Conservation (phyloP, 2,329 filamentous ascomycete genomes). For the Neodidymelliopsis sp. region DNA sequence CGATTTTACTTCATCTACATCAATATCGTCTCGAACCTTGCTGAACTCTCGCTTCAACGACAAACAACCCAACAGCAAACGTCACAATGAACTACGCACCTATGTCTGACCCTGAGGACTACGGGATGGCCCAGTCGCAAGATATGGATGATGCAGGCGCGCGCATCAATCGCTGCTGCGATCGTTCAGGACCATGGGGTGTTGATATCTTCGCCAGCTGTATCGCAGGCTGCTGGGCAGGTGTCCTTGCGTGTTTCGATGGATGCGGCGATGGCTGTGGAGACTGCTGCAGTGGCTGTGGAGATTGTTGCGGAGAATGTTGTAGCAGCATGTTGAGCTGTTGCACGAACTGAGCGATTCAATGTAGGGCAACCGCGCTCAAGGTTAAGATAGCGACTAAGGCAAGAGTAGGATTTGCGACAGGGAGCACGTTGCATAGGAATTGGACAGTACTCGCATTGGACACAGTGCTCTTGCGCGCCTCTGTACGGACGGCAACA, state of each 20-base stretch:
- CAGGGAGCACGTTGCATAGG: too few species aligned
- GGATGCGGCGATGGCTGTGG: slow-evolving; percentile 16
- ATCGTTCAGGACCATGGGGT: slow-evolving; percentile 21
- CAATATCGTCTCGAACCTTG: too few species aligned
- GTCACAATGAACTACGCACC: slow-evolving; percentile 17
- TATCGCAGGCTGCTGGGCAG: slow-evolving; percentile 19
- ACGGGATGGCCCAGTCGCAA: slow-evolving; percentile 10
- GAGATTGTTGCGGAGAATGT: slow-evolving; percentile 15
- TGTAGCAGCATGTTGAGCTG: slow-evolving; percentile 7
- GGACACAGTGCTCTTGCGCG: too few species aligned
- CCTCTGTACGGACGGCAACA: background rate
- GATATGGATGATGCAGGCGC: slow-evolving; percentile 8
- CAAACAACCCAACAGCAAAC: background rate
- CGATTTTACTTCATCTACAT: too few species aligned
- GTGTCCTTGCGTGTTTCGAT: slow-evolving; percentile 17
- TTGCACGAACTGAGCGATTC: slow-evolving; percentile 2
- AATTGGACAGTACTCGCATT: too few species aligned
- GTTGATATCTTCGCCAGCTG: slow-evolving; percentile 24
- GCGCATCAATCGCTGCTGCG: slow-evolving; percentile 13
- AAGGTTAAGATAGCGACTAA: too few species aligned
- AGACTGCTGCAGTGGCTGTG: slow-evolving; percentile 3
- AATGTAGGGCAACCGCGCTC: background rate
- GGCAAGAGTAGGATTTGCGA: too few species aligned
- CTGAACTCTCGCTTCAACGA: too few species aligned
- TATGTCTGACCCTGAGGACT: slow-evolving; percentile 16